Evolutionary conservation across 106 monocot genomes (phyloP), one percentile per base, ranked within the genome.

Genomic region (Ottelia alismoides): DNA sequence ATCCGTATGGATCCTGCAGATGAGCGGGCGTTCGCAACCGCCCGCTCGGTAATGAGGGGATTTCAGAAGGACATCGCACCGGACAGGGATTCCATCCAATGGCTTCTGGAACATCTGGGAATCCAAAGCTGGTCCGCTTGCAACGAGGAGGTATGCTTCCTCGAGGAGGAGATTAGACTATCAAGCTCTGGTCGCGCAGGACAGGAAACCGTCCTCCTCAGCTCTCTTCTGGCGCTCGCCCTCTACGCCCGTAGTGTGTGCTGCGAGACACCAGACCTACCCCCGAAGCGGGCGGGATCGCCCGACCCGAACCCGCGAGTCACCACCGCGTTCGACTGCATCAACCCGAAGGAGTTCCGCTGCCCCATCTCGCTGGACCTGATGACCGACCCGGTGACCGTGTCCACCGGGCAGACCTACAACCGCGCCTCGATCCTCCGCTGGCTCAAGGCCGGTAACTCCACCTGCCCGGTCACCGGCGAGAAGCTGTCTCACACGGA

Each of bases 331-430:
- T 10, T 64, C 20, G 32, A 65, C 18, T 46, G 29, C 28, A 55
- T 78, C 11, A 69, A 66, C 14, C 58, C 52, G 20, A 89, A 89
- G 0, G 47, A 56, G 7, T 59, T 96, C 48, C 61, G 50, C 29
- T 96, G 96, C 57, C 89, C 96, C 1, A 96, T 96, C 25, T 79
- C 85, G 1, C 79, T 96, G 2, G 89, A 96, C 44, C 55, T 85
- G 45, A 96, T 96, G 96, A 49, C 49, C 0, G 88, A 96, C 43
- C 89, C 96, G 0, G 96, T 96, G 19, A 89, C 77, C 14, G 61
- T 96, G 5, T 65, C 69, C 25, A 85, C 96, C 1, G 96, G 96
- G 2, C 89, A 85, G 47, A 96, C 96, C n/a, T 96, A 89, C 59
- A 80, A 89, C 55, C 78, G 96, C 2, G 25, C 45, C 1, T 96